Evolutionary conservation across 441 rosid species (phyloP).

Genomic region (Codiaeum variegatum): DNA sequence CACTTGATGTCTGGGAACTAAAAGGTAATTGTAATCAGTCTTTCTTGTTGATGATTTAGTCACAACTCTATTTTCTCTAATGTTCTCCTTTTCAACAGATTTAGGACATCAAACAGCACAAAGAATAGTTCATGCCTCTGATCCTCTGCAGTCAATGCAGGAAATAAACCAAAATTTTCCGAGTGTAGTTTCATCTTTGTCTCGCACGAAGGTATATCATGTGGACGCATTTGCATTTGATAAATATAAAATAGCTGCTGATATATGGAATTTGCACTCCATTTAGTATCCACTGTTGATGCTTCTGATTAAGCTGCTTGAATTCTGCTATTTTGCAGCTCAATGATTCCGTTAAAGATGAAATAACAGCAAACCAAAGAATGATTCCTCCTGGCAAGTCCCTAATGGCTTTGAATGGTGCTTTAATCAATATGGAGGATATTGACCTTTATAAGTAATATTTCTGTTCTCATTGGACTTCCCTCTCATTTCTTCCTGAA

Average conservation of each 20-base stretch:
- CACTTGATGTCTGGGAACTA: slow-evolving; percentile 98
- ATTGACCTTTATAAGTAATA: slow-evolving; percentile 88
- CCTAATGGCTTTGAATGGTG: slow-evolving; percentile 96
- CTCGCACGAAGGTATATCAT: slow-evolving; percentile 85
- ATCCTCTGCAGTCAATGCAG: slow-evolving; percentile 94
- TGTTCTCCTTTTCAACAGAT: slow-evolving; percentile 50
- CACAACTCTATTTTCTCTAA: slow-evolving; percentile 20
- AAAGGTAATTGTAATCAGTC: slow-evolving; percentile 49
- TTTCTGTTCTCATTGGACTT: slow-evolving; percentile 27
- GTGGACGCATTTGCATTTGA: background rate
- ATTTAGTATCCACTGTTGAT: slow-evolving; percentile 4
- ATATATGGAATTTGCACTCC: slow-evolving; percentile 9
- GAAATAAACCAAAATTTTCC: slow-evolving; percentile 99
- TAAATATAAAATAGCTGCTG: slow-evolving; percentile 10
- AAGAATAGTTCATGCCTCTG: slow-evolving; percentile 93
- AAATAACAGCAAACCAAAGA: slow-evolving; percentile 89
- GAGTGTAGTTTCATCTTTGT: slow-evolving; percentile 89
- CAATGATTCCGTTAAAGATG: slow-evolving; percentile 87
- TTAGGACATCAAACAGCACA: slow-evolving; percentile 99
- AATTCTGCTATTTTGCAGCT: slow-evolving; percentile 50
- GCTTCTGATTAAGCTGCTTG: slow-evolving; percentile 13
- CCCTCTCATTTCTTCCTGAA: slow-evolving; percentile 10
- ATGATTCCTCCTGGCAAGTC: slow-evolving; percentile 98
- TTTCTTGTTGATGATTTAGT: slow-evolving; percentile 9
- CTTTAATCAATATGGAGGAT: slow-evolving; percentile 89